phyloP scores from a whole-genome alignment of 768 basidiomycete species.

The Harrya chromipes region DNA sequence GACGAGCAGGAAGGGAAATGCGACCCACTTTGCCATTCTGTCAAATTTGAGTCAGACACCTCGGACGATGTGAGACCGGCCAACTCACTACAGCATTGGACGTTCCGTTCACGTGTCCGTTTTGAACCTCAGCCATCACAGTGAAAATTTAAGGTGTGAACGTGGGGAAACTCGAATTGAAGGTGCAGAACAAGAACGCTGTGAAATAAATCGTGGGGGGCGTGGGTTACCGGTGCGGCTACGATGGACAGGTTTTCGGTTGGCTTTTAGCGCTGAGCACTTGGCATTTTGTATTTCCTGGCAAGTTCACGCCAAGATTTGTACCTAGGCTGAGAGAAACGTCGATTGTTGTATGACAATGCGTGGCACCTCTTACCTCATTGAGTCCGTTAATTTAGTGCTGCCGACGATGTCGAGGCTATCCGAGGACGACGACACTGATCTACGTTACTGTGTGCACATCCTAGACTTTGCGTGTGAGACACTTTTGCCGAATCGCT shows the following conservation, averaged over 20 bases:
- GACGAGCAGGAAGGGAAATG: not conserved
- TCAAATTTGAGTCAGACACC: not conserved
- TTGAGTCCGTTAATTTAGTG: too few species aligned
- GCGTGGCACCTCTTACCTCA: too few species aligned
- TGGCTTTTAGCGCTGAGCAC: too few species aligned
- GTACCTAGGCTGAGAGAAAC: too few species aligned
- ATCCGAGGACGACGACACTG: too few species aligned
- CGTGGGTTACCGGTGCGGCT: not conserved
- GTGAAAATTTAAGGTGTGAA: not conserved
- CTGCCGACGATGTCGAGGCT: too few species aligned
- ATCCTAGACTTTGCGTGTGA: too few species aligned
- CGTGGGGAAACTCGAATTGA: not conserved
- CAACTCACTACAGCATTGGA: conserved; percentile 3
- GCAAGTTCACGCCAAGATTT: too few species aligned
- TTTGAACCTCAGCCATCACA: conserved; percentile 3
- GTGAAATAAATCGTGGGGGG: not conserved
- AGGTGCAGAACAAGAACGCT: not conserved
- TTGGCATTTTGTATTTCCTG: too few species aligned
- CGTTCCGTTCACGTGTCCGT: not conserved
- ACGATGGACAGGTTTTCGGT: not conserved
- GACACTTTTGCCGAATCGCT: too few species aligned
- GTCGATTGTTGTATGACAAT: too few species aligned
- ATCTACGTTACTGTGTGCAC: too few species aligned
- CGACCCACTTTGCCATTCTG: conserved; percentile 10
- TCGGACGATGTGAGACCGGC: not conserved